phyloP scores from a whole-genome alignment of 805 yeast genomes.

The Metschnikowia peoriensis region DNA sequence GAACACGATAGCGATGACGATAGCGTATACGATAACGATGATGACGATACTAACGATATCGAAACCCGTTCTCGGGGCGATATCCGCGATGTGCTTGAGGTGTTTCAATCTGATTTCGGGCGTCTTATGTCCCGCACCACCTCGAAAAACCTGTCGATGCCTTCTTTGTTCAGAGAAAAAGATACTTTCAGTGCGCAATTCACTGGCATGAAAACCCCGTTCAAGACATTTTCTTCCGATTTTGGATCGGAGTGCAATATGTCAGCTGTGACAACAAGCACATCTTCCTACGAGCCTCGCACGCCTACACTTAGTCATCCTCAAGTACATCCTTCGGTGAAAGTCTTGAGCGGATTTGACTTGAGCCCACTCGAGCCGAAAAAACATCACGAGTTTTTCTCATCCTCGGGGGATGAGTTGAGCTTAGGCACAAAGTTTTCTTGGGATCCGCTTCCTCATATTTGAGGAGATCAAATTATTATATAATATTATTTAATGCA shows the following conservation, averaged over 20 bases:
- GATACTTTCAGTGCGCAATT: background rate
- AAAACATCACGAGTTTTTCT: constrained; percentile 8
- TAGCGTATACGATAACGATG: background rate
- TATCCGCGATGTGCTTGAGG: constrained; percentile 1
- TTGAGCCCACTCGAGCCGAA: constrained; percentile 15
- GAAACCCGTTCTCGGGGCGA: background rate
- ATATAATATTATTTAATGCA: background rate
- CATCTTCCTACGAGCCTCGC: constrained; percentile 10
- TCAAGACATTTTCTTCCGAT: background rate
- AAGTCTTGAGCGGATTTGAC: constrained; percentile 5
- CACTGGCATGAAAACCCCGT: background rate
- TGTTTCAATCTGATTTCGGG: background rate
- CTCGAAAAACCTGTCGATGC: background rate
- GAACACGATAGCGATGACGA: background rate
- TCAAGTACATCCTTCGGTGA: constrained; percentile 1
- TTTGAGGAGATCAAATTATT: background rate
- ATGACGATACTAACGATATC: background rate
- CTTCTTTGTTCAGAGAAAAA: background rate
- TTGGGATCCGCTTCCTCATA: constrained; percentile 1
- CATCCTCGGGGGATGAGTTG: background rate
- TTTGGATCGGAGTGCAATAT: constrained; percentile 2
- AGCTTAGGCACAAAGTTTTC: background rate
- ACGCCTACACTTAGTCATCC: constrained; percentile 10
- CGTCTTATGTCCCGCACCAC: background rate
- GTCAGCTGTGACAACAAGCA: constrained; percentile 1